phyloP scores from a whole-genome alignment of 805 yeast genomes.

The Phaffomyces opuntiae region DNA sequence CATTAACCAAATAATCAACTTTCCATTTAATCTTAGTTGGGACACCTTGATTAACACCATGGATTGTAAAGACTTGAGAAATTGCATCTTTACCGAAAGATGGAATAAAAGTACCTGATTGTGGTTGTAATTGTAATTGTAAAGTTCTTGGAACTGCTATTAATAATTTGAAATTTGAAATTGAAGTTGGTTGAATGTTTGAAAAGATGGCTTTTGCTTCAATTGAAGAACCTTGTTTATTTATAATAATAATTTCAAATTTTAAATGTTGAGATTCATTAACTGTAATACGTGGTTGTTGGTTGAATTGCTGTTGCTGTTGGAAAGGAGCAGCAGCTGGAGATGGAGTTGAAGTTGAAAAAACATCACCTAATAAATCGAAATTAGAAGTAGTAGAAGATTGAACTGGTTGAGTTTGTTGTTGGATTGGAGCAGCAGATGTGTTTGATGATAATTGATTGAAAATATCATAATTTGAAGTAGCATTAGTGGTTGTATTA shows the following conservation, averaged over 20 bases:
- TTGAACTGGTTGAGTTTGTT: constrained; percentile 12
- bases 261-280: constrained; percentile 40
- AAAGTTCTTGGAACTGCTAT: constrained; percentile 67
- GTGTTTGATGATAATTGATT: constrained; percentile 11
- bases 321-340: too few species aligned
- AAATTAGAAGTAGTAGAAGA: constrained; percentile 8
- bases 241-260: constrained; percentile 38
- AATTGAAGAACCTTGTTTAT: constrained; percentile 31
- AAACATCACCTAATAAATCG: constrained; percentile 19
- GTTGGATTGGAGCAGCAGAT: constrained; percentile 7
- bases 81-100: constrained; percentile 43
- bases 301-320: constrained; percentile 7
- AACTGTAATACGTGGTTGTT: constrained; percentile 24
- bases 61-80: constrained; percentile 42
- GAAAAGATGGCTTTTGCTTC: constrained; percentile 44
- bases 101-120: constrained; percentile 46
- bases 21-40: constrained; percentile 75
- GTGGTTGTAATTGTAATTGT: constrained; percentile 52
- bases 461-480: constrained; percentile 21
- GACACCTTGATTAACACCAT: constrained; percentile 27
- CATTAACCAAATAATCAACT: constrained; percentile 44
- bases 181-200: constrained; percentile 37
- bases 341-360: constrained; percentile 1
- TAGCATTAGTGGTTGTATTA: constrained; percentile 11
- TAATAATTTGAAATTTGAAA: constrained; percentile 49